Evolutionary conservation across 176 grass and related monocot genomes (phyloP).

Genomic region (Alopecurus myosuroides): DNA sequence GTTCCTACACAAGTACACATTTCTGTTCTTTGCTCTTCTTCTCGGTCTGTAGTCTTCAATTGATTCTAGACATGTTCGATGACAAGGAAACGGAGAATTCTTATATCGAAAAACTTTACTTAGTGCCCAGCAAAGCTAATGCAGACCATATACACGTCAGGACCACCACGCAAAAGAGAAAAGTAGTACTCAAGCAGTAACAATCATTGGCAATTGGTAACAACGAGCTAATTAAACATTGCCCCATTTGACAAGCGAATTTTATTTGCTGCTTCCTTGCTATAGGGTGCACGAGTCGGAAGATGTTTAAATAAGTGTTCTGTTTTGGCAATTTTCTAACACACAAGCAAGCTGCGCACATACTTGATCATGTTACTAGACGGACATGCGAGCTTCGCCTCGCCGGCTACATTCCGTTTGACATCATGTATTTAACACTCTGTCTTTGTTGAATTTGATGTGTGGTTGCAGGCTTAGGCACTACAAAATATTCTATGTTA

Average conservation of each 20-base stretch:
- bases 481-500: no score
- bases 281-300: background rate
- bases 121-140: slow-evolving; percentile 13
- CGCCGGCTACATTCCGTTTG: no score
- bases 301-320: background rate
- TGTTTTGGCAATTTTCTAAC: background rate
- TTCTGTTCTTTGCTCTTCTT: background rate
- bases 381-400: no score
- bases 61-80: background rate
- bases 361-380: background rate
- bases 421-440: no score
- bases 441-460: no score
- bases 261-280: background rate
- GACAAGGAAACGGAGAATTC: slow-evolving; percentile 34
- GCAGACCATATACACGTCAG: slow-evolving; percentile 6
- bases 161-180: slow-evolving; percentile 8
- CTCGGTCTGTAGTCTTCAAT: background rate
- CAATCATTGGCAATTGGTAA: slow-evolving; percentile 21
- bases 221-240: background rate
- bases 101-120: slow-evolving; percentile 2
- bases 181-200: background rate
- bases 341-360: background rate
- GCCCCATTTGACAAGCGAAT: background rate
- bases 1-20: background rate
- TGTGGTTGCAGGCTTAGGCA: no score